phyloP scores from a whole-genome alignment of 805 yeast genomes.

The Teunomyces stri region DNA sequence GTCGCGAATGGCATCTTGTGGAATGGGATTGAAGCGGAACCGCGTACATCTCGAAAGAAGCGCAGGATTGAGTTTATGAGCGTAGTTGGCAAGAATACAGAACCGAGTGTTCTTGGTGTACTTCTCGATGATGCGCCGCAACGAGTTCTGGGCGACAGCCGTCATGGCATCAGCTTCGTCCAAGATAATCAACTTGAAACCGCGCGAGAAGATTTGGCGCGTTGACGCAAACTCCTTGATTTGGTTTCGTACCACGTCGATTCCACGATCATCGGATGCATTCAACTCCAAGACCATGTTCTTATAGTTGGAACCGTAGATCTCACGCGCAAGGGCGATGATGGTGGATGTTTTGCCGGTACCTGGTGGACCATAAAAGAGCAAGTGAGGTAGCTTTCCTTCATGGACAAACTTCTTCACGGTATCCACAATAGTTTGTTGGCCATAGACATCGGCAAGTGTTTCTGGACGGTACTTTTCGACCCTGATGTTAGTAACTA shows the following conservation, averaged over 20 bases:
- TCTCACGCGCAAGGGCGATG: conserved; percentile 80
- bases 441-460: conserved; percentile 89
- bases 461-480: conserved; percentile 91
- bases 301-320: conserved; percentile 75
- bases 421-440: conserved; percentile 79
- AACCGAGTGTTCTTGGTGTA: conserved; percentile 94
- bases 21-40: conserved; percentile 85
- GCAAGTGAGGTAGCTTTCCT: conserved; percentile 83
- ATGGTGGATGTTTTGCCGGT: conserved; percentile 91
- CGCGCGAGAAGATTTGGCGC: conserved; percentile 82
- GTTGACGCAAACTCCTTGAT: conserved; percentile 96
- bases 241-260: conserved; percentile 96
- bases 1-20: conserved; percentile 61
- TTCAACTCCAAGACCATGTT: conserved; percentile 93
- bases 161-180: conserved; percentile 98
- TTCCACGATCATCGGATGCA: conserved; percentile 97
- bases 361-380: conserved; percentile 95
- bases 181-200: conserved; percentile 85
- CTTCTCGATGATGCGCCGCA: conserved; percentile 83
- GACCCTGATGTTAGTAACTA: conserved; percentile 49
- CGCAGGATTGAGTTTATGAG: conserved; percentile 95
- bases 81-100: conserved; percentile 92
- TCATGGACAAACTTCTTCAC: conserved; percentile 80
- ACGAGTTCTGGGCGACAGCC: conserved; percentile 78
- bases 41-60: conserved; percentile 91